Base-by-base conservation (phyloP, 768 basidiomycete species). In the Psilocybe cyanescens region DNA sequence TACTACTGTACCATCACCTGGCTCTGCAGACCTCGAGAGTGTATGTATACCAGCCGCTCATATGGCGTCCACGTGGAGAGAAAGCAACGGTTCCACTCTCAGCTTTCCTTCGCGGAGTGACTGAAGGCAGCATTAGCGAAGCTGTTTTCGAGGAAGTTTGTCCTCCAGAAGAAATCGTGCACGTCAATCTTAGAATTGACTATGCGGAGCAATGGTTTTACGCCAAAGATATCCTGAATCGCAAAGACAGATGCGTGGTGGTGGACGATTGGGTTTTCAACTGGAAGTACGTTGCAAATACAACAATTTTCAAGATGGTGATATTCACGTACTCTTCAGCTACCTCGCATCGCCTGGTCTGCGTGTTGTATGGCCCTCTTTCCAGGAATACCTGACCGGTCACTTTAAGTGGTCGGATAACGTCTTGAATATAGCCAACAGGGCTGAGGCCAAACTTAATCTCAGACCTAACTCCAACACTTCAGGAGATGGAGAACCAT, bases 41-140 rank as follows among this genome's bases (percentile, higher is more conserved):
- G 6, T 82, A 81, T 62, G 76, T 78, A 7, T 81, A 80, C 62
- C 80, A 83, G 58, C 78, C 80, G 8, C 63, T 82, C 29, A 72
- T 81, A 46, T 82, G 81, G 80, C 74, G 79, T 24, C 76, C 79
- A 46, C 72, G 81, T 39, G 78, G 79, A 28, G 72, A 76, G 37
- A 69, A 78, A 11, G 74, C 79, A 30, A 64, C 66, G 3, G 74
- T 81, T 0, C 80, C 82, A 8, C 65, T 81, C 35, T 80, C 79
- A 8, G 79, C 78, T 9, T 83, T 82, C 51, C 70, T 83, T 12
- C 65, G 65, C 8, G 79, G 81, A 14, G 71, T 75, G 8, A 80
- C 80, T 3, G 71, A 72, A 19, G 73, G 70, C n/a, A 69, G 75
- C 33, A 70, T 81, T 51, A 76, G 68, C 61, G 69, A 72, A 37